These are phyloP conservation scores for Neurospora sp. DNA, from an alignment of 495 filamentous ascomycete genomes.

Conservation along the genomic window DNA sequence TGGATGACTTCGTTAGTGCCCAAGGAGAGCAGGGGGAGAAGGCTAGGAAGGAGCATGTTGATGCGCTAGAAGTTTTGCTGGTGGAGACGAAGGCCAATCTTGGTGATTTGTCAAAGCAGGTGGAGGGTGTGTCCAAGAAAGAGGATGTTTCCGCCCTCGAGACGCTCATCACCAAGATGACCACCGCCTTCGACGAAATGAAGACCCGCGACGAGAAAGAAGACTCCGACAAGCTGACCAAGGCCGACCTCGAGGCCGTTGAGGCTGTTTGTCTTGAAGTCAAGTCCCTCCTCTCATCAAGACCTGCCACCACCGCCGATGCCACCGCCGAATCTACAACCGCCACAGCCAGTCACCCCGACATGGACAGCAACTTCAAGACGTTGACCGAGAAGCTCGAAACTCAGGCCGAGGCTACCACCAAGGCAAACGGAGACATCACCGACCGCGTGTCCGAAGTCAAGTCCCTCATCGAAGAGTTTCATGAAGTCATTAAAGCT, in stretches of 20 bases:
- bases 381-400: slow-evolving; percentile 59
- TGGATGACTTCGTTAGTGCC: slow-evolving; percentile 55
- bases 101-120: slow-evolving; percentile 42
- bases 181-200: slow-evolving; percentile 63
- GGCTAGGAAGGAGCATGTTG: slow-evolving; percentile 60
- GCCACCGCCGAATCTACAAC: background rate
- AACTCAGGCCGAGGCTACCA: slow-evolving; percentile 51
- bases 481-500: slow-evolving; percentile 35
- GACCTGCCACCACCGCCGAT: background rate
- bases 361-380: slow-evolving; percentile 65
- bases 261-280: slow-evolving; percentile 71
- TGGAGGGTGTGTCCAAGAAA: slow-evolving; percentile 59
- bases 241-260: slow-evolving; percentile 68
- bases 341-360: slow-evolving; percentile 16
- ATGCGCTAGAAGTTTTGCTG: slow-evolving; percentile 58
- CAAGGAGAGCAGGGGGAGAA: slow-evolving; percentile 42
- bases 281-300: slow-evolving; percentile 51
- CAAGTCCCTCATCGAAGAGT: slow-evolving; percentile 41
- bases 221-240: slow-evolving; percentile 56
- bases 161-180: slow-evolving; percentile 64
- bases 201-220: slow-evolving; percentile 57
- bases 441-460: slow-evolving; percentile 41
- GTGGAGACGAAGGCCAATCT: slow-evolving; percentile 63
- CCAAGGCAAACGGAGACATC: slow-evolving; percentile 42
- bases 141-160: slow-evolving; percentile 70